These are phyloP conservation scores for Cardiospermum halicacabum DNA, from an alignment of 345 rosid species.

Conservation along the genomic window DNA sequence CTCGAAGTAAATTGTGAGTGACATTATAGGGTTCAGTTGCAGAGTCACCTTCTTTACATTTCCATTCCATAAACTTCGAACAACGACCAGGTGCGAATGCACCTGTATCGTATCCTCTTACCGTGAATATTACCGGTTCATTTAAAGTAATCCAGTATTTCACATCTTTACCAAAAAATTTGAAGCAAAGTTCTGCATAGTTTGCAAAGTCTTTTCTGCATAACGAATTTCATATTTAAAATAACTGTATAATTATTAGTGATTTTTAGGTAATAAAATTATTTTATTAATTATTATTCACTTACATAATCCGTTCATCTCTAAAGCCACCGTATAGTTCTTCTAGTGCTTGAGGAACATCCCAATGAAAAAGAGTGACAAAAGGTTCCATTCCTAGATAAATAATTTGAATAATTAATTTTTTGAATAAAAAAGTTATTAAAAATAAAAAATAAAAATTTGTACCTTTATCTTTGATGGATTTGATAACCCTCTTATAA, in stretches of 20 bases:
- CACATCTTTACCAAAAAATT: slow-evolving; percentile 24
- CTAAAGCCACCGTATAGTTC: slow-evolving; percentile 25
- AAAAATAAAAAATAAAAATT: no score
- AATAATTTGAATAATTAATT: no score
- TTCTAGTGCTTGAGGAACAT: slow-evolving; percentile 32
- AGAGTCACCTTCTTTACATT: slow-evolving; percentile 22
- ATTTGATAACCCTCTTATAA: neutral
- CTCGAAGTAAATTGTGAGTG: slow-evolving; percentile 21
- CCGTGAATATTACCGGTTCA: slow-evolving; percentile 8
- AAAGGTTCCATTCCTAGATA: slow-evolving; percentile 30
- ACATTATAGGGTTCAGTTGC: slow-evolving; percentile 29
- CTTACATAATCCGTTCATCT: slow-evolving; percentile 27
- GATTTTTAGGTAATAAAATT: no score
- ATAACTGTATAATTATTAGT: no score
- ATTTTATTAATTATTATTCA: neutral
- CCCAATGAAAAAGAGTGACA: slow-evolving; percentile 30
- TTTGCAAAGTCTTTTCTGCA: slow-evolving; percentile 16
- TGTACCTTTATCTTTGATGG: neutral
- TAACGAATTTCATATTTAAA: neutral
- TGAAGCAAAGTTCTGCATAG: slow-evolving; percentile 20
- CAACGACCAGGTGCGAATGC: slow-evolving; percentile 16
- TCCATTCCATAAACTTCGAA: slow-evolving; percentile 2
- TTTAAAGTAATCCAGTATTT: slow-evolving; percentile 22
- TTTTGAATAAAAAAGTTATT: no score
- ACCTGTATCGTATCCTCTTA: slow-evolving; percentile 3